A percentile compares a stretch with the other conserved stretches of the same genome.
Conservation (phyloP, 495 filamentous ascomycete species). For the Talaromyces borbonicus region DNA sequence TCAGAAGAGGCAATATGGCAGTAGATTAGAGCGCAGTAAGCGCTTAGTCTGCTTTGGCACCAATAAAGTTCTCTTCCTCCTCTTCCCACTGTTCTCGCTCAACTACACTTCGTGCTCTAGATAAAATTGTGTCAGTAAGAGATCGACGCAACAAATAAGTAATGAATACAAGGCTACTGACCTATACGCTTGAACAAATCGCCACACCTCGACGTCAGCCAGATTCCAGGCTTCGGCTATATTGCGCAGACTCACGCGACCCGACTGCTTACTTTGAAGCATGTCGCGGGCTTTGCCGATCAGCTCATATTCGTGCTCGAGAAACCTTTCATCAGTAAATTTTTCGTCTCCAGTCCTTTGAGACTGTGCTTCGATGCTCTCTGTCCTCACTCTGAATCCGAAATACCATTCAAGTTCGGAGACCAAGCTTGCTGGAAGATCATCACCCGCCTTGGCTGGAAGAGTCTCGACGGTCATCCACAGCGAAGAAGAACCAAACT, state of each 20-base stretch:
- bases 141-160: background rate
- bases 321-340: constrained; percentile 28
- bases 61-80: constrained; percentile 33
- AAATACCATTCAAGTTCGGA: constrained; percentile 78
- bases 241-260: constrained; percentile 35
- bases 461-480: constrained; percentile 73
- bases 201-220: constrained; percentile 88
- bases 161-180: constrained; percentile 18
- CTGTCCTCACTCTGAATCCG: constrained; percentile 63
- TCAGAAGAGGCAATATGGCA: constrained; percentile 5
- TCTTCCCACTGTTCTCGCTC: constrained; percentile 39
- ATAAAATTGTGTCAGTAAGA: constrained; percentile 10
- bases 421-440: constrained; percentile 31
- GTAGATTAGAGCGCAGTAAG: constrained; percentile 4
- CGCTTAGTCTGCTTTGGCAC: constrained; percentile 14
- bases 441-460: constrained; percentile 30
- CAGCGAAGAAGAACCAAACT: constrained; percentile 48
- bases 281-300: constrained; percentile 49
- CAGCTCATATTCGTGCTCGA: constrained; percentile 48
- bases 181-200: constrained; percentile 69
- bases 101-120: constrained; percentile 33
- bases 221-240: constrained; percentile 87
- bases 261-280: constrained; percentile 21
- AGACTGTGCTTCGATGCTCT: constrained; percentile 29
- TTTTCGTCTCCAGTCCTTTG: constrained; percentile 35